Evolutionary conservation across 176 grass and related monocot genomes (phyloP).

Genomic region (Oryza glumipatula): DNA sequence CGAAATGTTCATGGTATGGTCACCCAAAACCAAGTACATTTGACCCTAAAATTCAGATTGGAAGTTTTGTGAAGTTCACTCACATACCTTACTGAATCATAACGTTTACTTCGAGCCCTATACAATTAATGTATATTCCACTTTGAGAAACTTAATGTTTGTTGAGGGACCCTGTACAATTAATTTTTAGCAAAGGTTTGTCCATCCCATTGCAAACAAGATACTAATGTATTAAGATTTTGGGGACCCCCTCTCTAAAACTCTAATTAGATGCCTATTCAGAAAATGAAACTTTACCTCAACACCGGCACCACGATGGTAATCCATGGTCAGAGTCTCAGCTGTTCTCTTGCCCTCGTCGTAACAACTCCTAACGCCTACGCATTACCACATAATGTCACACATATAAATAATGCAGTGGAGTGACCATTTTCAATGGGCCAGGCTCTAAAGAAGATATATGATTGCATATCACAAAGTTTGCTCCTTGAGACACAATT

Average conservation of each 20-base stretch:
- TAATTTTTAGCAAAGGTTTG: constrained; percentile 14
- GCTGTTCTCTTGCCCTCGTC: constrained; percentile 98
- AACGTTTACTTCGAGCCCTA: neutral
- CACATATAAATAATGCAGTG: constrained; percentile 5
- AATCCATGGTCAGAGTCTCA: constrained; percentile 98
- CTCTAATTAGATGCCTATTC: neutral
- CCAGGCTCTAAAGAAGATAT: neutral
- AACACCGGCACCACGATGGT: constrained; percentile 88
- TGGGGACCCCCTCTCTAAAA: neutral
- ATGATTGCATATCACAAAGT: constrained; percentile 18
- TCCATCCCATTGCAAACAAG: neutral
- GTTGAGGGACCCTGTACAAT: neutral
- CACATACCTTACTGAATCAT: neutral
- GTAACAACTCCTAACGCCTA: constrained; percentile 95
- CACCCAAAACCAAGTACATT: neutral
- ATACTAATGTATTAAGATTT: neutral
- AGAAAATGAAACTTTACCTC: constrained; percentile 63
- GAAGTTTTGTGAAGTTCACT: neutral
- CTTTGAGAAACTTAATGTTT: neutral
- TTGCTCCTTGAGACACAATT: constrained; percentile 27
- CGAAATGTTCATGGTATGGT: neutral
- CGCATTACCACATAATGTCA: neutral
- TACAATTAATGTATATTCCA: neutral
- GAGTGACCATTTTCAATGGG: neutral
- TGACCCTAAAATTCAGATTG: neutral